A percentile compares a stretch with the other conserved stretches of the same genome.
These are phyloP conservation scores for Fusarium sp. DNA, from an alignment of 2,329 filamentous ascomycete species.

Conservation along the genomic window DNA sequence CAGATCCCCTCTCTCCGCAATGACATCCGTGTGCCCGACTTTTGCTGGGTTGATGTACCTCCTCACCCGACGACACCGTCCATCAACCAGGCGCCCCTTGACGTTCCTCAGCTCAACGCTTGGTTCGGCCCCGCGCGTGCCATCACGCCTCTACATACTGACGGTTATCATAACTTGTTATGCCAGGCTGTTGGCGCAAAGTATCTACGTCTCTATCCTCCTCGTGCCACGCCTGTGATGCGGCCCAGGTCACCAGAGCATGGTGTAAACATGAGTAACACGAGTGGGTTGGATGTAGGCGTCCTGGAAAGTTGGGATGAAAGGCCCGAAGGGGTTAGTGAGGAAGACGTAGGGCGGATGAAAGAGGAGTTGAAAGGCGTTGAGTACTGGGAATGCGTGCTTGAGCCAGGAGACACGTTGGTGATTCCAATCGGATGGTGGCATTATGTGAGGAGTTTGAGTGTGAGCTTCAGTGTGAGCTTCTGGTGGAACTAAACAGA, in stretches of 20 bases:
- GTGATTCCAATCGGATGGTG: constrained; percentile 97
- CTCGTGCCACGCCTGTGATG: constrained; percentile 66
- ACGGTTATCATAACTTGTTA: constrained; percentile 93
- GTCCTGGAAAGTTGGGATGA: constrained; percentile 71
- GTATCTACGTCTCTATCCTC: constrained; percentile 89
- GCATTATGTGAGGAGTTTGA: constrained; percentile 93
- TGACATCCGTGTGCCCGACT: constrained; percentile 85
- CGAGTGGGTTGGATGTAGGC: constrained; percentile 81
- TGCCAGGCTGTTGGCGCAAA: constrained; percentile 91
- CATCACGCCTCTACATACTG: constrained; percentile 92
- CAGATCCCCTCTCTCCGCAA: constrained; percentile 81
- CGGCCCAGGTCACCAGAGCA: constrained; percentile 71
- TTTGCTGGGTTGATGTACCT: constrained; percentile 80
- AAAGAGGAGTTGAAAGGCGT: constrained; percentile 65
- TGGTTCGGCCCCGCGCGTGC: constrained; percentile 93
- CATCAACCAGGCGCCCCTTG: constrained; percentile 54
- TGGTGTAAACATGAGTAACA: constrained; percentile 93
- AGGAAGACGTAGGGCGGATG: constrained; percentile 51
- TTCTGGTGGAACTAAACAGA: constrained; percentile 85
- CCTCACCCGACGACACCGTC: constrained; percentile 55
- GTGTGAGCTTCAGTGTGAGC: constrained; percentile 91
- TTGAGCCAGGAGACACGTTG: constrained; percentile 84
- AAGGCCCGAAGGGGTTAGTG: constrained; percentile 38
- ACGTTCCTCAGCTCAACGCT: constrained; percentile 80
- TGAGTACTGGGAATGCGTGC: constrained; percentile 78